These are phyloP conservation scores for Scopulariopsis brevicaulis DNA, from an alignment of 2,329 filamentous ascomycete species.

Conservation along the genomic window DNA sequence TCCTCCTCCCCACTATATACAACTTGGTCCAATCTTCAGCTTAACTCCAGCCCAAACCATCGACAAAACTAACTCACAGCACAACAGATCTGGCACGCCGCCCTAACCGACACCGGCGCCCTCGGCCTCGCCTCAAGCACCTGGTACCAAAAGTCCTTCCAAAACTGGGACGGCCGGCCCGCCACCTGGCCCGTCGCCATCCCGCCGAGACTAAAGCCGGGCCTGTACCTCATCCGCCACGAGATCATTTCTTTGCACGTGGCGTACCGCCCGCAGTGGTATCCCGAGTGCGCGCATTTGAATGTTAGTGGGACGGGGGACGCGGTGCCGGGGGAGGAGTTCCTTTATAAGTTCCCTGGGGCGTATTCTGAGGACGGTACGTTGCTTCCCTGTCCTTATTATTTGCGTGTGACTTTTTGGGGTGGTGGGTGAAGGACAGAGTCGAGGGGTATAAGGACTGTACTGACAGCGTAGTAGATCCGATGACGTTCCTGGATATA, in stretches of 20 bases:
- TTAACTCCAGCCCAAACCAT: neutral
- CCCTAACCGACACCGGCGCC: neutral
- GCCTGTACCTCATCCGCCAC: slow-evolving; percentile 42
- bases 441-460: neutral
- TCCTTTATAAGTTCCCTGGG: neutral
- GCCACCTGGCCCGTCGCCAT: slow-evolving; percentile 36
- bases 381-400: neutral
- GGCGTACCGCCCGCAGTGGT: slow-evolving; percentile 35
- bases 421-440: neutral
- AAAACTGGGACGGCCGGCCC: slow-evolving; percentile 33
- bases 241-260: slow-evolving; percentile 44
- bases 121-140: neutral
- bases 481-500: slow-evolving; percentile 1
- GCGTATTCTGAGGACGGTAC: slow-evolving; percentile 1
- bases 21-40: too few relatives aligned
- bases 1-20: neutral
- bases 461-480: neutral
- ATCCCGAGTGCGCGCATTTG: slow-evolving; percentile 48
- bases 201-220: slow-evolving; percentile 29
- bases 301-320: slow-evolving; percentile 38
- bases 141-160: slow-evolving; percentile 15
- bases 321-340: slow-evolving; percentile 4
- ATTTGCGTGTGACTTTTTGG: neutral
- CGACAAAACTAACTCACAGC: neutral
- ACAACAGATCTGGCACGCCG: slow-evolving; percentile 2